These are phyloP conservation scores for Eucalyptus caleyi DNA, from an alignment of 345 rosid species.

Conservation along the genomic window DNA sequence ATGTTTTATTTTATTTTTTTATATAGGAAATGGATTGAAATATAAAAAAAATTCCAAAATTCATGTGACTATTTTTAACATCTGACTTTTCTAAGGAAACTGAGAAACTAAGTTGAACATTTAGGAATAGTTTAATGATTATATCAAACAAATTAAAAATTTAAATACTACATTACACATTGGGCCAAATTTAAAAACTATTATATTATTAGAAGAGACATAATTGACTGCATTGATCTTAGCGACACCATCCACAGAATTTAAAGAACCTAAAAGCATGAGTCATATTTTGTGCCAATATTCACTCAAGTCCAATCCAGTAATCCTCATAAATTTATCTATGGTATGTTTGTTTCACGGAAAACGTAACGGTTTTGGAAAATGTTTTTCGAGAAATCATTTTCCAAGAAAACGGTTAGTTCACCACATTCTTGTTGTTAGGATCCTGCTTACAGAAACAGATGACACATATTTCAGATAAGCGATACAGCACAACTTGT, in stretches of 20 bases:
- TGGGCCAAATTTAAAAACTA: accelerated
- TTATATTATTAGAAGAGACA: no score
- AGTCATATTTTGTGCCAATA: no score
- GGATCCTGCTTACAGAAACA: neutral
- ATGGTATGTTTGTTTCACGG: no score
- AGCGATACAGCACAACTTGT: neutral
- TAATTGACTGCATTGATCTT: no score
- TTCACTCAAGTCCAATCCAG: no score
- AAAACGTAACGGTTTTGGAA: no score
- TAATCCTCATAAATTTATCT: no score
- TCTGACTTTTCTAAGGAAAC: accelerated
- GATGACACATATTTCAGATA: neutral
- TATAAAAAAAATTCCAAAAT: neutral
- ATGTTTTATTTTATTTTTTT: neutral
- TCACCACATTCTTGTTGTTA: no score
- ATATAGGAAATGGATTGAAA: neutral
- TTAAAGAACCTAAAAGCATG: no score
- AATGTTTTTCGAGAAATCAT: no score
- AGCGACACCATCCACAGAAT: no score
- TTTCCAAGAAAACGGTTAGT: no score
- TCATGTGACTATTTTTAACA: neutral
- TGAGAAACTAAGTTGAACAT: neutral
- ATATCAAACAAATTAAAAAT: neutral
- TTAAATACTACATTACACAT: accelerated
- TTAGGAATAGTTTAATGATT: accelerated